phyloP scores from a whole-genome alignment of 169 alveolate genomes.

The Plasmodium falciparum region DNA sequence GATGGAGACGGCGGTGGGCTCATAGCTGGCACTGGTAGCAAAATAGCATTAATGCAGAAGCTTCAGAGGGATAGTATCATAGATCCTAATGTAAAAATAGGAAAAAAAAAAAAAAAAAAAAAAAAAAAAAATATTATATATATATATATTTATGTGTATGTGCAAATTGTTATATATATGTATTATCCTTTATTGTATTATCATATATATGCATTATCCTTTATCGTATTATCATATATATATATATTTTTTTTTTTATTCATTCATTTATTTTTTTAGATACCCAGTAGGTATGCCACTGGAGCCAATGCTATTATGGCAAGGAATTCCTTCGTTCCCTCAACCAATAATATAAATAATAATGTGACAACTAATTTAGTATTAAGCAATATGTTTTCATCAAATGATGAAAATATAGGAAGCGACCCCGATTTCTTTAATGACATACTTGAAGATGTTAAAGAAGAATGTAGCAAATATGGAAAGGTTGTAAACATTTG shows the following conservation, averaged over 20 bases:
- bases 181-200: no score
- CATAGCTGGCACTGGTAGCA: conserved; percentile 86
- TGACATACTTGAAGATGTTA: conserved; percentile 92
- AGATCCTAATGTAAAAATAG: conserved; percentile 14
- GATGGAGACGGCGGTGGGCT: conserved; percentile 84
- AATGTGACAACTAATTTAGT: conserved; percentile 81
- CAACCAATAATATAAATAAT: background rate
- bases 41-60: conserved; percentile 88
- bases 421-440: conserved; percentile 86
- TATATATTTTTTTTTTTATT: conserved; percentile 4
- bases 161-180: no score
- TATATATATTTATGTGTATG: no score
- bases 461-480: conserved; percentile 90
- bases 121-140: no score
- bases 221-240: background rate
- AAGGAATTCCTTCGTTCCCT: background rate
- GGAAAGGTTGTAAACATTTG: conserved; percentile 88
- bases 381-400: conserved; percentile 89
- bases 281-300: conserved; percentile 7
- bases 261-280: conserved; percentile 20
- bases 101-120: no score
- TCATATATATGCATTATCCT: no score
- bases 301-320: conserved; percentile 17
- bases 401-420: conserved; percentile 83
- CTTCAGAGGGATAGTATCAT: conserved; percentile 78